A percentile compares a stretch with the other conserved stretches of the same genome.
Evolutionary conservation across 1,284 basidiomycete genomes (phyloP).

Genomic region (Austroboletus rostrupii): DNA sequence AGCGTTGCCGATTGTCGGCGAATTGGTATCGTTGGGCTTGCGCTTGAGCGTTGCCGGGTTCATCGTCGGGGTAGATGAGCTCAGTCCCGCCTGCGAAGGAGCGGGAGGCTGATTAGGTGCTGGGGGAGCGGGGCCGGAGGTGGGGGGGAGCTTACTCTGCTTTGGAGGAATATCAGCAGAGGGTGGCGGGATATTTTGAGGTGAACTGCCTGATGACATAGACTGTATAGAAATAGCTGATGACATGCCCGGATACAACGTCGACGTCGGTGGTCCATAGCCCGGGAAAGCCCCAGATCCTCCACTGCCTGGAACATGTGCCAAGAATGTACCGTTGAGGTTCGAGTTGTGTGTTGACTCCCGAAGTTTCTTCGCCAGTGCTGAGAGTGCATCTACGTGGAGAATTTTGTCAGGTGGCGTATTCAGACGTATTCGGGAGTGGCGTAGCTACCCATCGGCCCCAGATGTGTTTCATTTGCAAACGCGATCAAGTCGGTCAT

Average conservation of each 20-base stretch:
- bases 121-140: conserved; percentile 40
- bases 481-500: conserved; percentile 73
- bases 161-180: conserved; percentile 49
- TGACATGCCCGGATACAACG: conserved; percentile 48
- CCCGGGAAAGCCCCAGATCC: conserved; percentile 24
- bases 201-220: conserved; percentile 39
- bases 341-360: conserved; percentile 22
- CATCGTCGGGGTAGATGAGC: conserved; percentile 47
- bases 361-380: conserved; percentile 31
- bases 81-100: conserved; percentile 40
- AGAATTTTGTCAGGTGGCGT: conserved; percentile 21
- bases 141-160: conserved; percentile 48
- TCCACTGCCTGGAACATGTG: conserved; percentile 13
- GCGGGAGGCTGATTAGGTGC: conserved; percentile 36
- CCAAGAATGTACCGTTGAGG: conserved; percentile 24
- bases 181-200: conserved; percentile 43
- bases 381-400: conserved; percentile 31
- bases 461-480: conserved; percentile 49
- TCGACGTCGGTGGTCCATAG: conserved; percentile 32
- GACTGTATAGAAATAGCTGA: conserved; percentile 31
- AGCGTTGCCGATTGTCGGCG: conserved; percentile 46
- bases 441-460: conserved; percentile 58
- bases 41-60: conserved; percentile 58
- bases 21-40: conserved; percentile 52
- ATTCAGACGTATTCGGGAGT: conserved; percentile 31